Percentiles rank a stretch among this genome's conserved stretches.
Conservation (phyloP, 441 rosid species). For the Adansonia madagascariensis region DNA sequence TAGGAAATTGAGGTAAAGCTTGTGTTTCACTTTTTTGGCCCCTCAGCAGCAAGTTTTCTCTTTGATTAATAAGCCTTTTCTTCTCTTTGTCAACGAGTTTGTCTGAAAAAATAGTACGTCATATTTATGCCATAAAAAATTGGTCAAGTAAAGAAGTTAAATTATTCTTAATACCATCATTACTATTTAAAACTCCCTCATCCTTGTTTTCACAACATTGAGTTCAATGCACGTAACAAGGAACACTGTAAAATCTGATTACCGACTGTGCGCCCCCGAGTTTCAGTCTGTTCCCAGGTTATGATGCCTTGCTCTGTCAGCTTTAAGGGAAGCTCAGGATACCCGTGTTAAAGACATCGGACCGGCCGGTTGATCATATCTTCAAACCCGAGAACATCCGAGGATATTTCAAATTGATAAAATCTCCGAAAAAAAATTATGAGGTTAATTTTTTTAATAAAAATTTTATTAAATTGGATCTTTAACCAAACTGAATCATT, state of each 20-base stretch:
- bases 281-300: neutral
- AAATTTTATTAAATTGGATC: too few relatives aligned
- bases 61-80: neutral
- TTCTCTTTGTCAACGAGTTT: neutral
- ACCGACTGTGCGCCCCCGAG: too few relatives aligned
- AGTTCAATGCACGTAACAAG: neutral
- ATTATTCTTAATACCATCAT: neutral
- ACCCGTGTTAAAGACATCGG: too few relatives aligned
- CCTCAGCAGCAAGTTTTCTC: slow-evolving; percentile 3
- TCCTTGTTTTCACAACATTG: neutral
- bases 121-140: neutral
- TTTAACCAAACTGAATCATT: too few relatives aligned
- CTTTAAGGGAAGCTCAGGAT: too few relatives aligned
- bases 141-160: neutral
- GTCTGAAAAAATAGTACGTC: neutral
- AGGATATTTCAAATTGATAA: too few relatives aligned
- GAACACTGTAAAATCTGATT: neutral
- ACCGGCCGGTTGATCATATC: too few relatives aligned
- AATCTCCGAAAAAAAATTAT: too few relatives aligned
- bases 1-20: neutral
- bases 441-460: too few relatives aligned
- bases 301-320: neutral
- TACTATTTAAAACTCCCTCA: neutral
- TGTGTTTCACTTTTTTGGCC: neutral
- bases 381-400: too few relatives aligned